Percentiles rank a stretch among this genome's conserved stretches.
phyloP scores from a whole-genome alignment of 2,329 filamentous ascomycete species.

The Apiospora malaysiana region DNA sequence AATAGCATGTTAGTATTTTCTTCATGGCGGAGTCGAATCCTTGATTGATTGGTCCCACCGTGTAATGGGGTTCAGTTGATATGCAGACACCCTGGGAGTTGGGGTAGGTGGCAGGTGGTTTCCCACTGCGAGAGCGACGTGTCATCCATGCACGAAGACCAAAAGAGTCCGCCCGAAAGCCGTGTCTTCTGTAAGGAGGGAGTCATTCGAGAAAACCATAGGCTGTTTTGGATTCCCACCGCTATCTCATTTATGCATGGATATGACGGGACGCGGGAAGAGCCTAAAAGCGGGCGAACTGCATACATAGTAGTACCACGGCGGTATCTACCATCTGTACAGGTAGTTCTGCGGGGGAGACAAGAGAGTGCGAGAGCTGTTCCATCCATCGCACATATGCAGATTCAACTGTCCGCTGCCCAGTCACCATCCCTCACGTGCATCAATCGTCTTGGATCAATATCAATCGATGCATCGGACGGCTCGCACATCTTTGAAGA shows the following conservation, averaged over 20 bases:
- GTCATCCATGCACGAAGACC: conserved; percentile 18
- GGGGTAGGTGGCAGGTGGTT: background rate
- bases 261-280: conserved; percentile 21
- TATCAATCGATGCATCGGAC: background rate
- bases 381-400: background rate
- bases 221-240: conserved; percentile 17
- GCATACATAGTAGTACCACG: conserved; percentile 19
- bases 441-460: background rate
- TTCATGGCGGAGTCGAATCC: background rate
- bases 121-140: background rate
- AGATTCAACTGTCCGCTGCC: background rate
- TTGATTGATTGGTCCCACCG: background rate
- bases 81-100: background rate
- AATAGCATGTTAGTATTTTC: background rate
- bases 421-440: background rate
- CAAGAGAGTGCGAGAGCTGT: background rate
- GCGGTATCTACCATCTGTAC: background rate
- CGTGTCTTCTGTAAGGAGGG: conserved; percentile 3
- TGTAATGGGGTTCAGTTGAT: background rate
- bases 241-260: conserved; percentile 19
- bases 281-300: conserved; percentile 24
- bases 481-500: background rate
- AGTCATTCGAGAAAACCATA: conserved; percentile 6
- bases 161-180: conserved; percentile 16
- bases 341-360: background rate